These are phyloP conservation scores for Barnettozyma sp. DNA, from an alignment of 805 yeast species.

Conservation along the genomic window DNA sequence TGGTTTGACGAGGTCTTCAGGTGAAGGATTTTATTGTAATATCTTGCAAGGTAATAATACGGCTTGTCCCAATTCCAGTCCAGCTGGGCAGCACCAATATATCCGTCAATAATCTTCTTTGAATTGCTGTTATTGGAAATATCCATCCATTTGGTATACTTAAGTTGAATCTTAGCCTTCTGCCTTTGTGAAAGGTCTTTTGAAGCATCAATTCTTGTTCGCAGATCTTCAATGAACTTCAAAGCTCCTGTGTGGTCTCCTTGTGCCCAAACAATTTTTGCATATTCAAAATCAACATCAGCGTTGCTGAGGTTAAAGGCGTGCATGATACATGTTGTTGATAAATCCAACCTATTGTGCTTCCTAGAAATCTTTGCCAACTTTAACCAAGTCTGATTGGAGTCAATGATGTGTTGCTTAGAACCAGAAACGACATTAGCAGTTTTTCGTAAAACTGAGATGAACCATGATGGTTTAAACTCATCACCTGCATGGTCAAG, in stretches of 20 bases:
- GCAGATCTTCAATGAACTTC: constrained; percentile 45
- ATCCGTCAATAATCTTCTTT: constrained; percentile 62
- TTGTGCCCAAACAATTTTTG: constrained; percentile 80
- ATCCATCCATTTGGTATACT: constrained; percentile 86
- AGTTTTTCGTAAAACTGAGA: constrained; percentile 54
- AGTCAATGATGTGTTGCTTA: constrained; percentile 23
- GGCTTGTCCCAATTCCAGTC: constrained; percentile 69
- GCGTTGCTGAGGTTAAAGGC: constrained; percentile 35
- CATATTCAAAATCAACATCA: constrained; percentile 63
- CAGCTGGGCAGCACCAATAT: constrained; percentile 47
- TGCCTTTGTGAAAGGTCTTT: constrained; percentile 21
- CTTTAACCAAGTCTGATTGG: constrained; percentile 47
- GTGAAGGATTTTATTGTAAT: constrained; percentile 70
- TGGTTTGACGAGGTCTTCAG: constrained; percentile 38
- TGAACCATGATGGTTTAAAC: constrained; percentile 52
- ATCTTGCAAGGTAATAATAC: constrained; percentile 71
- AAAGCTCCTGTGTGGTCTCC: constrained; percentile 85
- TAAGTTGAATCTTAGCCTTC: constrained; percentile 46
- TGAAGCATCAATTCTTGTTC: constrained; percentile 10
- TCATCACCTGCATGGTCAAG: constrained; percentile 37
- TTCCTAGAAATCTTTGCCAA: constrained; percentile 62
- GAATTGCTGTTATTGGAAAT: constrained; percentile 78
- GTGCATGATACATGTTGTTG: constrained; percentile 59
- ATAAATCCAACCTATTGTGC: constrained; percentile 61
- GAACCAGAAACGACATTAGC: constrained; percentile 29